Base-by-base conservation (phyloP, 2,329 filamentous ascomycete species). In the Pseudohalonectria lignicola region DNA sequence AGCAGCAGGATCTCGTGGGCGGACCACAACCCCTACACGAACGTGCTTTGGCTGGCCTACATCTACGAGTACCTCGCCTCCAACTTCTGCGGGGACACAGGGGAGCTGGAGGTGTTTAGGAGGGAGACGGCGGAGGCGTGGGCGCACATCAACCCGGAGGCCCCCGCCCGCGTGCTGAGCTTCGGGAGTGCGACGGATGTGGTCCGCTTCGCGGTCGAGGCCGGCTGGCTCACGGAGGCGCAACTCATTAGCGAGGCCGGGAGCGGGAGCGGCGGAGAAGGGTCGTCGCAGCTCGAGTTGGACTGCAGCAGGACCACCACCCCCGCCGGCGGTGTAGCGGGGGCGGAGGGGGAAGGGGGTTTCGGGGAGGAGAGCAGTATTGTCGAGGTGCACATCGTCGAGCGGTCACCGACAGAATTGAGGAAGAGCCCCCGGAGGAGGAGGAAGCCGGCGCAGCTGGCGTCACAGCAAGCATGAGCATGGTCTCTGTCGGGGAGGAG, bases 1-100 rank as follows among this genome's bases (percentile, higher is more conserved):
- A 69, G 66, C 1, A 53, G 39, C n/a, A 54, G 67, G 4, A 60
- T 77, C 10, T 66, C 63, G 2, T 81, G 76, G 76, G 53, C 60
- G 5, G 61, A 56, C 1, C 68, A 71, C 45, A 64, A 64, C 20
- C 74, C 76, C 1, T 80, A 79, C 52, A 78, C 72, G 4, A 81
- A 81, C 44, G 73, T 79, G 2, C 57, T 81, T 15, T 81, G 76
- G 76, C 62, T 81, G 31, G 70, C 73, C 3, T 80, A 79, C 44
- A 57, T 78, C 5, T 77, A 77, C 47, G 57, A 63, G 26, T 77
- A 76, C 52, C 53, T 77, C 40, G 47, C 60, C 3, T 46, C 43
- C 6, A 60, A 67, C 42, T 77, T 73, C 45, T 43, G 47, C 10
- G 71, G 72, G 5, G 57, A 62, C 8, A 64, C 60, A 45, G 60